phyloP scores from a whole-genome alignment of 2,329 filamentous ascomycete species.

The Ilyonectria mors-panacis region DNA sequence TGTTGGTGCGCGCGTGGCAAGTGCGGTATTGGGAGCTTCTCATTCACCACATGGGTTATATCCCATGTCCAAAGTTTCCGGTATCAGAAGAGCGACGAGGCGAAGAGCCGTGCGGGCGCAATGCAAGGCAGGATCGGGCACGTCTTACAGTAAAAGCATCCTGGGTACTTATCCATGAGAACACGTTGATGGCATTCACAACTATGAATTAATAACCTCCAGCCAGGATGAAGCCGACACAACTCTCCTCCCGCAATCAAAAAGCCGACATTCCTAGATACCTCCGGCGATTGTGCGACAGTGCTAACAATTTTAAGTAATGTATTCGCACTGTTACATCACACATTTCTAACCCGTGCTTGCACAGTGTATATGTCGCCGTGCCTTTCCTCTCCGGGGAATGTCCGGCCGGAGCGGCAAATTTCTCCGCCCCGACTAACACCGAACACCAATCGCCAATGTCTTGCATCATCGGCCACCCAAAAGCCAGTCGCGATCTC shows the following conservation, averaged over 20 bases:
- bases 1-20: background rate
- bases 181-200: too few relatives aligned
- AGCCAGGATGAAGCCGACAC: background rate
- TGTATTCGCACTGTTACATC: conserved; percentile 12
- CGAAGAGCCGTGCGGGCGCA: background rate
- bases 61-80: too few relatives aligned
- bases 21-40: background rate
- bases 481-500: conserved; percentile 42
- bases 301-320: background rate
- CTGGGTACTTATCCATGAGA: too few relatives aligned
- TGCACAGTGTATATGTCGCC: conserved; percentile 9
- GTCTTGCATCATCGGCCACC: conserved; percentile 49
- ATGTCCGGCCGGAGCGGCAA: conserved; percentile 47
- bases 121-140: too few relatives aligned
- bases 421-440: conserved; percentile 56
- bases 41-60: background rate
- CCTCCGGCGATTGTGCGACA: background rate
- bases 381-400: conserved; percentile 2
- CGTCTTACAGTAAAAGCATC: too few relatives aligned
- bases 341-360: background rate
- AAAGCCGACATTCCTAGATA: conserved; percentile 4
- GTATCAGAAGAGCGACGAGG: too few relatives aligned
- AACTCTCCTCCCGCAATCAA: background rate
- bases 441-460: conserved; percentile 48
- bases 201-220: too few relatives aligned